Evolutionary conservation across 2,329 filamentous ascomycete genomes (phyloP).

Genomic region (Ceratocystis papillata): DNA sequence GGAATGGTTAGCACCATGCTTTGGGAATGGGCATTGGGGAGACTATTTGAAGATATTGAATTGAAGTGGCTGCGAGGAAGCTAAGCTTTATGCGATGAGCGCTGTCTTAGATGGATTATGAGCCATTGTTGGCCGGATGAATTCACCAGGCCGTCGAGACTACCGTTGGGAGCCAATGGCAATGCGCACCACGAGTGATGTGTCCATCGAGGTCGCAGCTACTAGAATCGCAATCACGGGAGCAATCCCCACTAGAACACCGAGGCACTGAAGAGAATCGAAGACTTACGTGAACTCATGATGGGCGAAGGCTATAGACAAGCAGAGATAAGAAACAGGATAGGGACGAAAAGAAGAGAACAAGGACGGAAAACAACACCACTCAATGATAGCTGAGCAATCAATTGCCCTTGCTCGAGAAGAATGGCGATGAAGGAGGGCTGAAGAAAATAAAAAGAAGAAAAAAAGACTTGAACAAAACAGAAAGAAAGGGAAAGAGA

Average conservation of each 20-base stretch:
- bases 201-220: not conserved
- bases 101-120: not conserved
- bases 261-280: not conserved
- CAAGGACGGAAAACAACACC: conserved; percentile 28
- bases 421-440: conserved; percentile 18
- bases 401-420: conserved; percentile 24
- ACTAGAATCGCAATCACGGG: not conserved
- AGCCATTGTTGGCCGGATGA: not conserved
- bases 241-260: not conserved
- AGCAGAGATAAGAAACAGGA: conserved; percentile 30
- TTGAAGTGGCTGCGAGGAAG: not conserved
- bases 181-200: not conserved
- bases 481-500: conserved; percentile 16
- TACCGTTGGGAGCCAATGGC: not conserved
- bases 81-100: not conserved
- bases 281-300: conserved; percentile 47
- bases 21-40: not conserved
- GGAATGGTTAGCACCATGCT: conserved; percentile 15
- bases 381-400: conserved; percentile 23
- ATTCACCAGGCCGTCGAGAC: not conserved
- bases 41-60: not conserved
- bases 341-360: conserved; percentile 30
- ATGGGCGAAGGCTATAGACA: conserved; percentile 32
- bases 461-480: conserved; percentile 20
- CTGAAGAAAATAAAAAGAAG: conserved; percentile 21